Conservation (phyloP, 805 yeast genomes). For the Saturnispora quitensis region DNA sequence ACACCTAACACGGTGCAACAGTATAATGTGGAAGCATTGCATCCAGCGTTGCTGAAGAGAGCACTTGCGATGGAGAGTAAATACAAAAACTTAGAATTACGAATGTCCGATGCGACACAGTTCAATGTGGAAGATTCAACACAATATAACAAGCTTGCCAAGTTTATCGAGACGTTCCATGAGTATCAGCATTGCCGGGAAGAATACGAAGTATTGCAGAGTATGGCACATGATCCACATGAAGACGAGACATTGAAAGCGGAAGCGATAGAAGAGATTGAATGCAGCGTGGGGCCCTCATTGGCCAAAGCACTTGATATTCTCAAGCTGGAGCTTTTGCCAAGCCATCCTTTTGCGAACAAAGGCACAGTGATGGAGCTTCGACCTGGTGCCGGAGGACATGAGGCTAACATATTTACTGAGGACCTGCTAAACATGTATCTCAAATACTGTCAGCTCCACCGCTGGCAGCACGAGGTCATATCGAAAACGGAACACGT, state of each 20-base stretch:
- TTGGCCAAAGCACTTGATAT: constrained; percentile 34
- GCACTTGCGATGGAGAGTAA: constrained; percentile 37
- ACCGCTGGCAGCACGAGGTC: constrained; percentile 59
- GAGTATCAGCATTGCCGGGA: constrained; percentile 28
- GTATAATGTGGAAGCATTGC: constrained; percentile 18
- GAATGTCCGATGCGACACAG: constrained; percentile 32
- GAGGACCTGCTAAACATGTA: constrained; percentile 78
- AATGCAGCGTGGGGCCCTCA: constrained; percentile 31
- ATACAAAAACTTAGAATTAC: constrained; percentile 31
- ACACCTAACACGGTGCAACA: background rate
- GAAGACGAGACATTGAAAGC: constrained; percentile 37
- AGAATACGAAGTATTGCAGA: constrained; percentile 28
- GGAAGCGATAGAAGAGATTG: constrained; percentile 59
- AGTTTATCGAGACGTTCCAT: constrained; percentile 33
- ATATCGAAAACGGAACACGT: constrained; percentile 48
- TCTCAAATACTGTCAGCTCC: constrained; percentile 51
- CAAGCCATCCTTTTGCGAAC: constrained; percentile 69
- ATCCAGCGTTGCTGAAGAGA: constrained; percentile 42
- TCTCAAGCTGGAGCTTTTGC: constrained; percentile 55
- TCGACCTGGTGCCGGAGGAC: constrained; percentile 95
- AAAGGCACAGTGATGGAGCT: constrained; percentile 74
- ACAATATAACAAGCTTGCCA: constrained; percentile 35
- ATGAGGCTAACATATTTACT: constrained; percentile 85
- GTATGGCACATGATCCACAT: constrained; percentile 27
- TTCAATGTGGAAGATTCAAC: constrained; percentile 43